These are phyloP conservation scores for Exophiala bonariae DNA, from an alignment of 2,329 filamentous ascomycete species.

Conservation along the genomic window DNA sequence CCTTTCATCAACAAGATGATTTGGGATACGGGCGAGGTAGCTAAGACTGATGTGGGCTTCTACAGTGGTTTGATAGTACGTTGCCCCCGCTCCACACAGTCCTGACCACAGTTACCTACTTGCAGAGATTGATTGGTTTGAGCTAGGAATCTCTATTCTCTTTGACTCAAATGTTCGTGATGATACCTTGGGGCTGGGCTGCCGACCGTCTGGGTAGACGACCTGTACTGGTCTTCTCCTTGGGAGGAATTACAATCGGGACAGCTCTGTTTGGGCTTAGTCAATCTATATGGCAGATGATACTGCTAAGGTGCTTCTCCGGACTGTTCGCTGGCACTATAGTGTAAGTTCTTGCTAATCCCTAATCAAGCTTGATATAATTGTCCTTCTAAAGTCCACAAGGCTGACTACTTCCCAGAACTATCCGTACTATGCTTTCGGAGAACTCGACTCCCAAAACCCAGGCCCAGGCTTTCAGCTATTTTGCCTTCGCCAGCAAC, in stretches of 20 bases:
- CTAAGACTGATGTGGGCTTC: constrained; percentile 71
- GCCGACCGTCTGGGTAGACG: constrained; percentile 69
- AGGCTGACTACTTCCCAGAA: constrained; percentile 8
- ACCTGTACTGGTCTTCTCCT: constrained; percentile 67
- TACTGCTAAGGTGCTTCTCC: constrained; percentile 68
- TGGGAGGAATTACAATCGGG: constrained; percentile 62
- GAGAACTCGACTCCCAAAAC: constrained; percentile 70
- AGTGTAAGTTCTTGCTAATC: constrained; percentile 43
- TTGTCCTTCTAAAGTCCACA: too few relatives aligned
- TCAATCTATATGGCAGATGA: constrained; percentile 69
- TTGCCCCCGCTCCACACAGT: not conserved
- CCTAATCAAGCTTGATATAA: too few relatives aligned
- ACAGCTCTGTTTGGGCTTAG: constrained; percentile 70
- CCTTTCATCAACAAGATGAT: constrained; percentile 81
- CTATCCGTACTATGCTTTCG: constrained; percentile 73
- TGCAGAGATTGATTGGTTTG: too few relatives aligned
- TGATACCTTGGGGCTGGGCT: constrained; percentile 71
- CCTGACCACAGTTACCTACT: too few relatives aligned
- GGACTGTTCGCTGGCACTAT: constrained; percentile 74
- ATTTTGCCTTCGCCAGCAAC: constrained; percentile 74
- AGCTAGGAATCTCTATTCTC: constrained; percentile 63
- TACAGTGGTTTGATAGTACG: constrained; percentile 75
- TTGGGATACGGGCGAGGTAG: constrained; percentile 61
- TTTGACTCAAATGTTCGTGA: constrained; percentile 72
- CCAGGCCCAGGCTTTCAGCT: constrained; percentile 72